Percentiles rank a stretch among this genome's conserved stretches.
Evolutionary conservation across 139 green algal genomes (phyloP).

Genomic region (Auxenochlorella pyrenoidosa): DNA sequence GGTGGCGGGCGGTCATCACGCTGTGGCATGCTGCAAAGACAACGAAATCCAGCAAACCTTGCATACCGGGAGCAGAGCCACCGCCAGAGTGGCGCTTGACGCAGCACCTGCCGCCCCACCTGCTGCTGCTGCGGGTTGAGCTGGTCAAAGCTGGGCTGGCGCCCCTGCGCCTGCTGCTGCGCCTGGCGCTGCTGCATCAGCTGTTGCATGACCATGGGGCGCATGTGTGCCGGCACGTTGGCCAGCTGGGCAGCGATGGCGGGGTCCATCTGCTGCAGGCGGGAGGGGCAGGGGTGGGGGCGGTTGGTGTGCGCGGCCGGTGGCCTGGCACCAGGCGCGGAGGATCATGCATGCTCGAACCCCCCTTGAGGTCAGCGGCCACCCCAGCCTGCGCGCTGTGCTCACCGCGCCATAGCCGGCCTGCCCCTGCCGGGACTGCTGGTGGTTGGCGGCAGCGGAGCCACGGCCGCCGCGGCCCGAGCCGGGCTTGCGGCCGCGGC

Average conservation of each 20-base stretch:
- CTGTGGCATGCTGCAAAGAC: too few species aligned
- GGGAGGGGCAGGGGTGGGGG: neutral
- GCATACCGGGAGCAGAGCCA: too few species aligned
- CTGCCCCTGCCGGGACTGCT: neutral
- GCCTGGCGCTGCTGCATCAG: slow-evolving; percentile 39
- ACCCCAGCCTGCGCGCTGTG: too few species aligned
- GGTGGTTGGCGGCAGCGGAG: neutral
- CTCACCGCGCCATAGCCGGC: slow-evolving; percentile 6
- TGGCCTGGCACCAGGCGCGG: too few species aligned
- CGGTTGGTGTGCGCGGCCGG: too few species aligned
- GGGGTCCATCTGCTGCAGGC: neutral
- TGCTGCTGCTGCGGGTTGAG: slow-evolving; percentile 35
- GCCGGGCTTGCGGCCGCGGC: neutral
- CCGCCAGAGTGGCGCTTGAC: too few species aligned
- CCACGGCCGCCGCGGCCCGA: neutral
- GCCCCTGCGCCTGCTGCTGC: slow-evolving; percentile 18
- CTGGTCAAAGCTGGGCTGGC: neutral
- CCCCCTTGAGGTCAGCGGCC: neutral
- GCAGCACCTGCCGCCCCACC: neutral
- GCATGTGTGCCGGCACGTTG: slow-evolving; percentile 31
- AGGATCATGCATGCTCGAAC: too few species aligned
- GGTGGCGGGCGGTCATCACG: too few species aligned
- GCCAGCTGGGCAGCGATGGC: slow-evolving; percentile 16
- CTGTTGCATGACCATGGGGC: slow-evolving; percentile 40
- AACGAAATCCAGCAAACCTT: too few species aligned